Evolutionary conservation across 768 basidiomycete species (phyloP), one percentile per base, ranked within the genome.

Genomic region (Porphyrellus cyaneotinctus): DNA sequence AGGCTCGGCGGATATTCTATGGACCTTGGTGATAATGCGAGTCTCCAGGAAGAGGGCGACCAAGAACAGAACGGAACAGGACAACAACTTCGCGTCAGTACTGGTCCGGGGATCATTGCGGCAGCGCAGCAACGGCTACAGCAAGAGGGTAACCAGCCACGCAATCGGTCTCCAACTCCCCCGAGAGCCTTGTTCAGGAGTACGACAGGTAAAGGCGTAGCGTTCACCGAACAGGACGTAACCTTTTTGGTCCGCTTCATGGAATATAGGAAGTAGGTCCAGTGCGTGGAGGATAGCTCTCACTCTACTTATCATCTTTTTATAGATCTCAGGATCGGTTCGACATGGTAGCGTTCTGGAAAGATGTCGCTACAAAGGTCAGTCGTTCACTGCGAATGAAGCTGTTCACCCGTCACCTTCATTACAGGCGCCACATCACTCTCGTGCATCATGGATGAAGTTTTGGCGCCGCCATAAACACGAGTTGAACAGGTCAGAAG

Each of bases 391-490:
- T 22, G 11, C 6, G 51, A 36, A 26, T 20, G 57, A 17, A 18
- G 0, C 18, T 47, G 48, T 17, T 23, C 22, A 35, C 49, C 58
- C 28, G 60, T 31, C 9, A 11, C 31, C 33, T 35, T 23, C n/a
- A 20, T 47, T 43, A 20, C 61, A 89, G 87, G 90, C 90, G 0
- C 91, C 91, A 0, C 91, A 93, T 69, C 91, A 93, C 64, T 92
- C 91, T 23, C 84, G 89, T 33, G 91, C 91, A 43, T 93, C 91
- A 7, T 93, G 91, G 91, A 91, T 93, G 88, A 93, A 93, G 70
- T 93, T 84, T 69, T 93, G 89, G 82, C 79, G 91, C 15, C 76
- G 91, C 50, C 91, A 93, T 66, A 90, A 89, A 59, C 91, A 93
- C 60, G 91, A 93, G 60, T 72, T 91, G 33, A 77, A 85, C 47